Evolutionary conservation across 2,329 filamentous ascomycete genomes (phyloP).

Genomic region (Alternaria sp.): DNA sequence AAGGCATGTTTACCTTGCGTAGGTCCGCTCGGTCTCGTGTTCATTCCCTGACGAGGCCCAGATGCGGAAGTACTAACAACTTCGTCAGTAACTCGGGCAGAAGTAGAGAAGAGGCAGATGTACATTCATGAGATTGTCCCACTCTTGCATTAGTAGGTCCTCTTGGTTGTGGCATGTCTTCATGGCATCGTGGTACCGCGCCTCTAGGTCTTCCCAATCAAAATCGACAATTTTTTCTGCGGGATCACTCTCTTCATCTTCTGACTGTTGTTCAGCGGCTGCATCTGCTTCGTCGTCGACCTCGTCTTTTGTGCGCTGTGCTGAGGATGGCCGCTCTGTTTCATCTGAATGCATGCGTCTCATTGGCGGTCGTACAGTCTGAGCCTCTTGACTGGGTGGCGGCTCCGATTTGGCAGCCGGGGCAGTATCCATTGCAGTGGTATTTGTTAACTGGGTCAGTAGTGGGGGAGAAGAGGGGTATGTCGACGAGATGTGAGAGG

Average conservation of each 20-base stretch:
- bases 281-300: slow-evolving; percentile 14
- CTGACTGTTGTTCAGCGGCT: slow-evolving; percentile 10
- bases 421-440: slow-evolving; percentile 23
- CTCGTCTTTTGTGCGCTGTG: slow-evolving; percentile 23
- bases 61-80: slow-evolving; percentile 74
- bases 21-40: slow-evolving; percentile 77
- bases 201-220: slow-evolving; percentile 80
- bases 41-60: slow-evolving; percentile 77
- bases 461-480: slow-evolving; percentile 27
- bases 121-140: slow-evolving; percentile 57
- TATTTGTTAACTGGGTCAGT: neutral
- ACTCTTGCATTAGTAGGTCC: slow-evolving; percentile 69
- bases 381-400: slow-evolving; percentile 12
- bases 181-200: slow-evolving; percentile 71
- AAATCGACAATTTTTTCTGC: slow-evolving; percentile 59
- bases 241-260: slow-evolving; percentile 35
- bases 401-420: slow-evolving; percentile 16
- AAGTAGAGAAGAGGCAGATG: neutral
- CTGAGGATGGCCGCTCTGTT: slow-evolving; percentile 37
- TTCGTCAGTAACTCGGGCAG: slow-evolving; percentile 11
- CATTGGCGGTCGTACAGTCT: slow-evolving; percentile 7
- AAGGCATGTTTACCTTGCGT: slow-evolving; percentile 67
- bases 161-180: slow-evolving; percentile 69
- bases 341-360: slow-evolving; percentile 27
- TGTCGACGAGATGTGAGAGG: slow-evolving; percentile 12